Base-by-base conservation (phyloP, 1,284 basidiomycete species). In the Pascua sp. region DNA sequence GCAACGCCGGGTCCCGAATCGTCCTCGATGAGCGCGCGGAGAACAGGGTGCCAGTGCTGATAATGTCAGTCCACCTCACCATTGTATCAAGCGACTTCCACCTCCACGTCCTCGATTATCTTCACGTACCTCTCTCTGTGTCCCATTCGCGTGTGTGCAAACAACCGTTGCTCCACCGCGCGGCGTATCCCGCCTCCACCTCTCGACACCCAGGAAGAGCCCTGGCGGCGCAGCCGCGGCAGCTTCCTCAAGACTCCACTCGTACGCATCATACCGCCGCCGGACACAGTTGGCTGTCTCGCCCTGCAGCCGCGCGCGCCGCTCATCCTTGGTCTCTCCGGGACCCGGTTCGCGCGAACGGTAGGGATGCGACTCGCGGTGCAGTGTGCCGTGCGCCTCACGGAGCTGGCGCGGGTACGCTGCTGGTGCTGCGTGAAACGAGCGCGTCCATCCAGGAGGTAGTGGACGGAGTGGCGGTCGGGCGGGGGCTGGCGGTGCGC, bases 381-480 rank as follows among this genome's bases (percentile, higher is more conserved):
- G 53, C 58, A 62, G 52, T 49, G 43, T 13, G 46, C 62, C 55
- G 66, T 68, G 36, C 80, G 80, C 13, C 32, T 67, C 57, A 24
- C 47, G 48, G 15, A 60, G 57, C 32, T 47, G 51, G 11, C 88
- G 81, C 5, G 88, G 83, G 66, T 83, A 83, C 1, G 86, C 85
- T 8, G 86, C 85, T 0, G 88, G 87, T 18, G 89, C 74, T 45
- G 90, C 70, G 67, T 92, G 90, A 0, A 86, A 86, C 1, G 83
- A 82, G 11, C 81, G 66, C n/a, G 64, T 71, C 69, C 80, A 85
- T 13, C 69, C 65, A 53, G 10, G 65, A 58, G 42, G 72, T 61
- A 45, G 76, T 66, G 51, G 74, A 60, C 37, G 66, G 15, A 51
- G 72, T 1, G 40, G 40, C 10, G 51, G 56, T 67, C 51, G 63